Evolutionary conservation across 768 basidiomycete genomes (phyloP).

Genomic region (Mycena capillaripes): DNA sequence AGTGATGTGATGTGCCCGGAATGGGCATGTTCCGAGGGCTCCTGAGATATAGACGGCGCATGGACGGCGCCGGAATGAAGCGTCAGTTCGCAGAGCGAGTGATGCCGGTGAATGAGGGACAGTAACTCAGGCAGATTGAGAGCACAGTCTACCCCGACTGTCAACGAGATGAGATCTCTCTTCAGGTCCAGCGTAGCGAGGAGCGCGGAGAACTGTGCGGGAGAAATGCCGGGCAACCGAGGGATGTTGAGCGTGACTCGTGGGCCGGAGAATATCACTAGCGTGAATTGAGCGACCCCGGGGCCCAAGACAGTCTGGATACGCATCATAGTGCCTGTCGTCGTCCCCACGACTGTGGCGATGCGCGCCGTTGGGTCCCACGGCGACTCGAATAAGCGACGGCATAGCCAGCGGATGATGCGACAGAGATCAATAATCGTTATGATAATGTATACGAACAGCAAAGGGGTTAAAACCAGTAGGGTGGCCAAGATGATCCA

Average conservation of each 20-base stretch:
- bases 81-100: neutral
- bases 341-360: neutral
- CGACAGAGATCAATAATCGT: neutral
- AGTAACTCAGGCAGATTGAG: neutral
- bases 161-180: neutral
- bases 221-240: neutral
- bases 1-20: neutral
- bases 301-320: neutral
- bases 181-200: neutral
- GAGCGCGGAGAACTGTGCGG: neutral
- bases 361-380: neutral
- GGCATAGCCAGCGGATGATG: neutral
- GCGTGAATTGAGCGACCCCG: neutral
- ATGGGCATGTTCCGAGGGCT: neutral
- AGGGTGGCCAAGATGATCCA: too few relatives aligned
- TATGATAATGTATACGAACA: too few relatives aligned
- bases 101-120: neutral
- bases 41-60: neutral
- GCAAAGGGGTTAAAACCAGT: too few relatives aligned
- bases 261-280: neutral
- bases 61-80: neutral
- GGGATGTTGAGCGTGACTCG: neutral
- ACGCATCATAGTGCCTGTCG: neutral
- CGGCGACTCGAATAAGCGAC: neutral
- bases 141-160: neutral